Base-by-base conservation (phyloP, 2,329 filamentous ascomycete genomes). In the Neopestalotiopsis sp. region DNA sequence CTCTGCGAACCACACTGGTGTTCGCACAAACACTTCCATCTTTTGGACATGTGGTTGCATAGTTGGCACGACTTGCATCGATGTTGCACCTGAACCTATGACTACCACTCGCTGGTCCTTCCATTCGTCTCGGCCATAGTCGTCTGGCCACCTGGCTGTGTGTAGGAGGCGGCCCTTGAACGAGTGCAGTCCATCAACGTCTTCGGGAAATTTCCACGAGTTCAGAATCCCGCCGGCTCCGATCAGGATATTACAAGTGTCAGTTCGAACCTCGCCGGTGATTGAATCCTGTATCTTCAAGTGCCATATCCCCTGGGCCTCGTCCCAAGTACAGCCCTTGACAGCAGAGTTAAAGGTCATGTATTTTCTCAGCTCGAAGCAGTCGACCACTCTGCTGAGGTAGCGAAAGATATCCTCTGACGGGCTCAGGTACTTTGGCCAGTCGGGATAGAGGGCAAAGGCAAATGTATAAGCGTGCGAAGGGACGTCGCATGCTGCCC, bases 131-230 rank as follows among this genome's bases (percentile, higher is more conserved):
- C 40, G 59, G 30, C 58, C 63, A 34, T 65, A 49, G 14, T 49
- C 45, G 45, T 17, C 45, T 17, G 45, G 40, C 42, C 45, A 65
- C 1, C 24, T 38, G 63, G 63, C 63, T 10, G n/a, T 65, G 38
- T 65, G 63, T 20, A 62, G 4, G n/a, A 42, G 34, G 12, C 9
- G 52, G 6, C 56, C 65, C 34, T 67, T 34, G 20, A 40, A 75
- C 20, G 68, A 71, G 13, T 67, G 67, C 13, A 73, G 71, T 34
- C 73, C 67, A 10, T 68, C 69, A 20, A 71, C 68, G 5, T 49
- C 45, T 4, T 67, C 45, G 49, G 74, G 73, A 13, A 63, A 66
- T 4, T 66, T 66, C 63, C 62, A 66, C 12, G 66, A 66, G 56
- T 62, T 68, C 63, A 65, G 34, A 12, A 56, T 24, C 17, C 63